Evolutionary conservation across 805 yeast genomes (phyloP), one percentile per base, ranked within the genome.

Genomic region (Candida ovalis): DNA sequence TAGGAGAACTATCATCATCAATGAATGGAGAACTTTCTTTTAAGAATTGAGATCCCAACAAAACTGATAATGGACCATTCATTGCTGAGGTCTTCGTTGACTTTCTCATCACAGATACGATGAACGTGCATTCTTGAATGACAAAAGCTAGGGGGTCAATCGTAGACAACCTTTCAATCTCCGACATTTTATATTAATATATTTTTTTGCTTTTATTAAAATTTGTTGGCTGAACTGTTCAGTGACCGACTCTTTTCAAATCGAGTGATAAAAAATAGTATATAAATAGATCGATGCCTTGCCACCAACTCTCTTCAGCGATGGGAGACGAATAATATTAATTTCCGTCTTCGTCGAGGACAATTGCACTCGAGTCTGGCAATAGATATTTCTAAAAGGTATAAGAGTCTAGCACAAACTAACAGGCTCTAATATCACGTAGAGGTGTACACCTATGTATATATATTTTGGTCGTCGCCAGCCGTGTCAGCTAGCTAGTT

Each of bases 51-150:
- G 86, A 82, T 2, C 94, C 86, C 40, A 92, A 72, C 27, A 92
- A 80, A 5, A 96, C 88, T 9, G 97, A 92, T 35, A 91, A 94
- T 2, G 90, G 88, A 6, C 84, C 76, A 12, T 51, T 51, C n/a
- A 51, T 45, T 6, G 50, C 45, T 44, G 86, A 78, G 56, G 86
- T 85, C 53, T 87, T 81, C 62, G 90, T 80, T 53, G 87, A 76
- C 62, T 89, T 90, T 47, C 97, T 76, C 96, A 94, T 89, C 21
- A 94, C 90, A 18, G 96, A 84, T 18, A 92, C 81, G 45, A 94
- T 78, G 48, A 84, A 76, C 60, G 88, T 86, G 65, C 97, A 89
- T 70, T 94, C 98, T 62, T 87, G 86, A 51, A 89, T 82, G 55
- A 89, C 86, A 56, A 92, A 80, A 1, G 95, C 86, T 47, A 85